Evolutionary conservation across 495 filamentous ascomycete species (phyloP).

Genomic region (Pyrenula aspistea): DNA sequence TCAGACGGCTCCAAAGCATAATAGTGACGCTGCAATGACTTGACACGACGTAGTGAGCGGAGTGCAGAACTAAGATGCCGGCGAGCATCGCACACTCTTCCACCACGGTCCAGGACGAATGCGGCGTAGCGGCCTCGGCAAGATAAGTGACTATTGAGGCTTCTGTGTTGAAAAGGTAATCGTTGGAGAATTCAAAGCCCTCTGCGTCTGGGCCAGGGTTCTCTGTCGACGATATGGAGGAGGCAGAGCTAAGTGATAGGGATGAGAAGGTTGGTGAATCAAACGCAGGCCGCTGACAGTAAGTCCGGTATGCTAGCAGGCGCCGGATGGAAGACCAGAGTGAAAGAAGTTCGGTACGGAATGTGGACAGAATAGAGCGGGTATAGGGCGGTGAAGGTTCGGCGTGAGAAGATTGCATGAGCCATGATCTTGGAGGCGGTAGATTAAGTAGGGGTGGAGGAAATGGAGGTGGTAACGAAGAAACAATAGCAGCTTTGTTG

Average conservation of each 20-base stretch:
- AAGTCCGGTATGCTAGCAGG: background rate
- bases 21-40: background rate
- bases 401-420: background rate
- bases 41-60: background rate
- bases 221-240: background rate
- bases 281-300: background rate
- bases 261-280: background rate
- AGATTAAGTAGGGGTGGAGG: background rate
- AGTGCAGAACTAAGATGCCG: background rate
- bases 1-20: background rate
- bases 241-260: background rate
- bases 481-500: background rate
- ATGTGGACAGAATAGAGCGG: background rate
- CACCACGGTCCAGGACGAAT: background rate
- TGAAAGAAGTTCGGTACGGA: background rate
- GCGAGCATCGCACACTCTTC: background rate
- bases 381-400: background rate
- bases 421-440: background rate
- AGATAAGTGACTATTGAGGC: background rate
- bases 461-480: background rate
- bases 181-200: background rate
- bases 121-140: background rate
- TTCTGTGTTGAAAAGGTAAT: background rate
- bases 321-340: background rate
- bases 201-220: background rate